Percentiles rank a stretch among this genome's conserved stretches.
These are phyloP conservation scores for Candida dubliniensis DNA, from an alignment of 1,139 yeast genomes.

Conservation along the genomic window DNA sequence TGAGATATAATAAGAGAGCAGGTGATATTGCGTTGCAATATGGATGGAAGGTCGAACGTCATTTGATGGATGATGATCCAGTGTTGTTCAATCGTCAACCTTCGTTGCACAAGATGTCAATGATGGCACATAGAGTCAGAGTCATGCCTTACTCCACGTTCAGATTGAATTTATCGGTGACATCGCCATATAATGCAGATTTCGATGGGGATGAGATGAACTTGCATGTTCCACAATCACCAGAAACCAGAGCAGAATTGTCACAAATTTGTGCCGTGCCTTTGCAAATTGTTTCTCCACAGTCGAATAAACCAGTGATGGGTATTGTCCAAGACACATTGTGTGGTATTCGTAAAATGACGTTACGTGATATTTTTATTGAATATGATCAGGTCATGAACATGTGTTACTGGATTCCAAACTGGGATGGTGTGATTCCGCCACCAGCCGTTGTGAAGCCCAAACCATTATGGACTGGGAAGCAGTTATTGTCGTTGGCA, in stretches of 20 bases:
- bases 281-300: constrained; percentile 95
- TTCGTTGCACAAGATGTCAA: constrained; percentile 97
- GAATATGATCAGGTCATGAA: constrained; percentile 96
- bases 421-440: constrained; percentile 99
- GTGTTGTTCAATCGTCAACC: constrained; percentile 99
- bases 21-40: constrained; percentile 97
- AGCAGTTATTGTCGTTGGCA: constrained; percentile 86
- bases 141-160: constrained; percentile 99
- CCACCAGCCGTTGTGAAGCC: constrained; percentile 94
- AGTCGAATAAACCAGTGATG: constrained; percentile 98
- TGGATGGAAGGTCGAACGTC: constrained; percentile 99
- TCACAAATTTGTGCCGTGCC: constrained; percentile 97
- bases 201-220: constrained; percentile 99
- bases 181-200: constrained; percentile 99
- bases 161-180: constrained; percentile 92
- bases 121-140: constrained; percentile 99
- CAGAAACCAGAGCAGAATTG: constrained; percentile 95
- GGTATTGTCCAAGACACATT: constrained; percentile 99
- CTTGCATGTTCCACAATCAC: constrained; percentile 98
- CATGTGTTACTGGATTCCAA: constrained; percentile 95
- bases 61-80: constrained; percentile 95
- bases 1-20: constrained; percentile 95
- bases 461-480: constrained; percentile 96
- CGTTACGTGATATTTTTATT: constrained; percentile 82
- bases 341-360: constrained; percentile 96